Conservation (phyloP, 805 yeast genomes). For the Komagataella pastoris region DNA sequence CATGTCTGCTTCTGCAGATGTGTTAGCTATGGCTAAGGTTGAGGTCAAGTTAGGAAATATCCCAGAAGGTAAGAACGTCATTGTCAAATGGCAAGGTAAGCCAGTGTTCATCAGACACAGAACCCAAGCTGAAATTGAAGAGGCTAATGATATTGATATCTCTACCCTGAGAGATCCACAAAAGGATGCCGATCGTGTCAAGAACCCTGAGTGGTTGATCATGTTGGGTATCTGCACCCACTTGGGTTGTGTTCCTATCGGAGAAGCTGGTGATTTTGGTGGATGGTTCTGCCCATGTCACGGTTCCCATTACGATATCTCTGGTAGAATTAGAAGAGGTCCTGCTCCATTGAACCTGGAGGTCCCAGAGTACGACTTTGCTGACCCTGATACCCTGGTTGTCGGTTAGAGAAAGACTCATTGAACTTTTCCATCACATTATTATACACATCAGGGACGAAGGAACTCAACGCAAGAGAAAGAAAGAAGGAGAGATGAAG, state of each 20-base stretch:
- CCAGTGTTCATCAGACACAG: conserved; percentile 99
- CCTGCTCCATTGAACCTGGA: conserved; percentile 99
- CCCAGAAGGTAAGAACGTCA: conserved; percentile 96
- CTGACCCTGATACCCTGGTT: conserved; percentile 68
- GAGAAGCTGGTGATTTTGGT: conserved; percentile 98
- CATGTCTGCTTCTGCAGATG: conserved; percentile 98
- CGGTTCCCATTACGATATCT: conserved; percentile 99
- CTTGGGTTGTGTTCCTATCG: conserved; percentile 99
- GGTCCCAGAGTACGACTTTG: conserved; percentile 81
- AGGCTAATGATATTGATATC: conserved; percentile 80
- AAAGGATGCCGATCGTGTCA: conserved; percentile 83
- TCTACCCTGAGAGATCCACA: conserved; percentile 85
- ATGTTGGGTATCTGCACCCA: conserved; percentile 99
- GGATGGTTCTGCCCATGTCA: conserved; percentile 99
- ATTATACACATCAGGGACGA: neutral
- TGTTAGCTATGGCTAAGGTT: conserved; percentile 97
- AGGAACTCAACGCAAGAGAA: neutral
- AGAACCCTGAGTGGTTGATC: conserved; percentile 95
- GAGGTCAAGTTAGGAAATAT: conserved; percentile 89
- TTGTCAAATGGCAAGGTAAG: conserved; percentile 99
- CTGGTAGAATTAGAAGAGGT: conserved; percentile 99
- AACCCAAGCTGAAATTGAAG: conserved; percentile 83
- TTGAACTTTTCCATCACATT: neutral
- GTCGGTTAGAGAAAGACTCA: conserved; percentile 52
- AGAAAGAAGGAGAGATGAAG: neutral